Base-by-base conservation (phyloP, 2,329 filamentous ascomycete genomes). In the Botrytis aclada region DNA sequence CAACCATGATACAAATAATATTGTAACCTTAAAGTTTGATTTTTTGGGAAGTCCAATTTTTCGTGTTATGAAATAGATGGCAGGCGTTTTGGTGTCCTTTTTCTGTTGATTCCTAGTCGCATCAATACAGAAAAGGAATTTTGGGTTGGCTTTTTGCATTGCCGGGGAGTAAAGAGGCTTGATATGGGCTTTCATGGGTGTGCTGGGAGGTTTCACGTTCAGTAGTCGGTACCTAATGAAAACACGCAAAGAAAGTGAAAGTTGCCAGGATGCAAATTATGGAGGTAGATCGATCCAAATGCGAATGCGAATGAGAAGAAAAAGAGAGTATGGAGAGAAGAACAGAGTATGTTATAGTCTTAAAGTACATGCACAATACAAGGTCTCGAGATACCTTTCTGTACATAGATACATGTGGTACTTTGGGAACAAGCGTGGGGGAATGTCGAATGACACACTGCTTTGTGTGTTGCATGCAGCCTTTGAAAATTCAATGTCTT, bases 1-100 rank as follows among this genome's bases (percentile, higher is more conserved):
- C 34, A 47, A 16, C 37, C n/a, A 41, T 41, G 65, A 56, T 67
- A 67, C 65, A 56, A n/a, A 56, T 41, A 56, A 67, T 67, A n/a
- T n/a, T 56, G 47, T 67, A 67, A 41, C 47, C 37, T 56, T 41
- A 67, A 0, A 56, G 5, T 56, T 67, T 41, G 16, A 41, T 67
- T 41, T 41, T 54, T n/a, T n/a, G 10, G 25, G 25, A 56, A 56
- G 51, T 29, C 39, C 34, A 67, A 7, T 67, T 16, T 7, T 54
- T 56, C 64, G n/a, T 54, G 25, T 34, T 56, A 29, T n/a, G 6
- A 29, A 67, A 56, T 56, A 41, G 22, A 41, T 54, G 34, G 47
- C 20, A 56, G 47, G 65, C 34, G 47, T 47, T 41, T 41, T 67
- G 6, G 9, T 37, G 47, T 32, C 1, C 10, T 67, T 41, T 16